Evolutionary conservation across 345 rosid species (phyloP), one percentile per base, ranked within the genome.

Genomic region (Linum tenue): DNA sequence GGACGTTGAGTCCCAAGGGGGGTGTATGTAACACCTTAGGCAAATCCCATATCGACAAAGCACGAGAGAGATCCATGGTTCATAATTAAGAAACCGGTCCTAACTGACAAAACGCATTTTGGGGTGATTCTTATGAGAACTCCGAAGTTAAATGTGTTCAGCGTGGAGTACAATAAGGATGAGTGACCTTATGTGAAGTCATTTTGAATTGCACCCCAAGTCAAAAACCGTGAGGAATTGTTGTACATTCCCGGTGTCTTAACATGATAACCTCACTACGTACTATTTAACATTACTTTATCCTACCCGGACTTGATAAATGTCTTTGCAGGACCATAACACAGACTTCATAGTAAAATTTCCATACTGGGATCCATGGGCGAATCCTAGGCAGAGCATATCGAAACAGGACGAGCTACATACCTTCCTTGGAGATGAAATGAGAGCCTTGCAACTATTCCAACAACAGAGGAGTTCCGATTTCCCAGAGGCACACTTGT

Each of bases 321-420:
- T 69, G 72, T 62, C 31, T 22, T 22, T 81, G 70, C 83, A 88
- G 97, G 87, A 90, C 76, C 98, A 92, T 78, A 92, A 92, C 83
- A 87, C 73, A 22, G 98, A 92, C 79, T 92, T 85, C 79, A 90
- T 92, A 40, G 98, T 86, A 56, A 79, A 90, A 74, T 72, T 92
- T 74, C 97, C 98, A 0, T 91, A 92, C 72, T 90, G 96, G 97
- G 83, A 86, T 77, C 89, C 91, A 66, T 85, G 96, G 39, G 36
- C 37, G 44, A 41, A 56, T 69, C 78, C 79, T 42, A 58, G 60
- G 67, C 70, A 76, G 67, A 70, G 38, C 44, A 8, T 58, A 39
- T 68, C 71, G 3, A 76, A 85, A 31, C 74, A 64, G 67, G 64
- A 71, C 56, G 58, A 66, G 74, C 77, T 69, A 67, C 77, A 55